Percentiles rank a stretch among this genome's conserved stretches.
These are phyloP conservation scores for Porcisia deanei DNA, from an alignment of 208 protist genomes.

Conservation along the genomic window DNA sequence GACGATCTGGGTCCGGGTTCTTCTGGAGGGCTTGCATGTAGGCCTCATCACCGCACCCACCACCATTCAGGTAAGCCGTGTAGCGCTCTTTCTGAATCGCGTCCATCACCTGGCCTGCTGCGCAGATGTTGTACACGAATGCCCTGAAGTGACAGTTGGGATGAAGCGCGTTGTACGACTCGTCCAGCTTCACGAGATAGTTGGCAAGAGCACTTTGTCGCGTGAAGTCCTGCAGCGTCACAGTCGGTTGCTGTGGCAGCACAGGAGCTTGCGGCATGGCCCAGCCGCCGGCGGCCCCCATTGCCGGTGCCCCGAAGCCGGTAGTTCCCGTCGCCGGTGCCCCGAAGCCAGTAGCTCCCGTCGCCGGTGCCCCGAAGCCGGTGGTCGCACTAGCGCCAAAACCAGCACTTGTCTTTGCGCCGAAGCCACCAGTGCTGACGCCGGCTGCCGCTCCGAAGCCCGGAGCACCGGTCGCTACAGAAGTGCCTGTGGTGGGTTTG, in stretches of 20 bases:
- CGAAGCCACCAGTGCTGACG: background rate
- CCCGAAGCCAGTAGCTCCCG: conserved; percentile 24
- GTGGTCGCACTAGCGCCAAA: background rate
- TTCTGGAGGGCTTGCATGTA: conserved; percentile 49
- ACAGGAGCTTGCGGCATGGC: conserved; percentile 3
- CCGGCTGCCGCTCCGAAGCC: background rate
- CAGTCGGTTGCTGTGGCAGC: conserved; percentile 12
- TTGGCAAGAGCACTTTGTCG: conserved; percentile 56
- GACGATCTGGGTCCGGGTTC: conserved; percentile 55
- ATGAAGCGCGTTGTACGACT: conserved; percentile 70
- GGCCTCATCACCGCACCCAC: conserved; percentile 52
- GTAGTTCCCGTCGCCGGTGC: conserved; percentile 2
- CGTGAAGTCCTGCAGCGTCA: conserved; percentile 43
- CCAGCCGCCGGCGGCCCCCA: conserved; percentile 1
- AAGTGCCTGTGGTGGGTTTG: background rate
- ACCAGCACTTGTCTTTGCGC: background rate
- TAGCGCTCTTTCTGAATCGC: conserved; percentile 68
- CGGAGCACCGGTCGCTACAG: background rate
- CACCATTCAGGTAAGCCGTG: conserved; percentile 55
- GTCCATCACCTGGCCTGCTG: conserved; percentile 42
- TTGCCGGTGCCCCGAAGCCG: conserved; percentile 16
- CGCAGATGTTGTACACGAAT: conserved; percentile 81
- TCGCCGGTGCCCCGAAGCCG: conserved; percentile 8
- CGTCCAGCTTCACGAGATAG: conserved; percentile 66
- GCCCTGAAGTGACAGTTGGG: conserved; percentile 68